Evolutionary conservation across 1,284 basidiomycete species (phyloP).

Genomic region (Peniophora sp.): DNA sequence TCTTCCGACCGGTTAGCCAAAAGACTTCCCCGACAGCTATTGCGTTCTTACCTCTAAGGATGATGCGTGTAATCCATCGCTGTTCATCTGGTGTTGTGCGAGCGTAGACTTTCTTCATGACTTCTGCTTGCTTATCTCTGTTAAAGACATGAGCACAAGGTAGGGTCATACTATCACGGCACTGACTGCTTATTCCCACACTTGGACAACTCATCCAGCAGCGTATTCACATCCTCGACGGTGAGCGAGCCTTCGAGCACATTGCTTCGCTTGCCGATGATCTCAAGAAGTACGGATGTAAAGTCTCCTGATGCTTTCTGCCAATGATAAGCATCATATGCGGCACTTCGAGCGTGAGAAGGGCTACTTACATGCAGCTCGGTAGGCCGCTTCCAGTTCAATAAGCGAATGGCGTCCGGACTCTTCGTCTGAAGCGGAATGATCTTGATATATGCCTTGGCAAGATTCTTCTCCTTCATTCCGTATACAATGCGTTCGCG

Average conservation of each 20-base stretch:
- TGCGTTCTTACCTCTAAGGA: constrained; percentile 68
- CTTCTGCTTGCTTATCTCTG: constrained; percentile 68
- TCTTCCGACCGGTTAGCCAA: constrained; percentile 31
- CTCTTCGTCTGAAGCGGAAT: constrained; percentile 76
- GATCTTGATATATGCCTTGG: constrained; percentile 83
- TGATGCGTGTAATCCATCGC: constrained; percentile 87
- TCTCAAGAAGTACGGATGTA: constrained; percentile 76
- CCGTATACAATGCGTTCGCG: constrained; percentile 85
- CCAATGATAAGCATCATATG: neutral
- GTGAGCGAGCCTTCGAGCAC: constrained; percentile 70
- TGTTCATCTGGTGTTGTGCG: constrained; percentile 77
- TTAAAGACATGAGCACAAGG: constrained; percentile 3
- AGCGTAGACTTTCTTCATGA: constrained; percentile 73
- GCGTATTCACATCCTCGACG: constrained; percentile 72
- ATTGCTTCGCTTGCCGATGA: constrained; percentile 78
- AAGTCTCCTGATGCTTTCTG: constrained; percentile 78
- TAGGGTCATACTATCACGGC: neutral
- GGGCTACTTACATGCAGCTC: constrained; percentile 45
- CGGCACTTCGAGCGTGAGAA: constrained; percentile 7
- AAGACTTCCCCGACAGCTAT: neutral
- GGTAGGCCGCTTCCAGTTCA: constrained; percentile 87
- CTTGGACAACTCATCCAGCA: constrained; percentile 70
- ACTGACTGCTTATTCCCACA: constrained; percentile 54
- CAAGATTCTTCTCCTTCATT: constrained; percentile 85
- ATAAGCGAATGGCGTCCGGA: constrained; percentile 69